Base-by-base conservation (phyloP, 305 asterid genomes). In the Fraxinus greggii region DNA sequence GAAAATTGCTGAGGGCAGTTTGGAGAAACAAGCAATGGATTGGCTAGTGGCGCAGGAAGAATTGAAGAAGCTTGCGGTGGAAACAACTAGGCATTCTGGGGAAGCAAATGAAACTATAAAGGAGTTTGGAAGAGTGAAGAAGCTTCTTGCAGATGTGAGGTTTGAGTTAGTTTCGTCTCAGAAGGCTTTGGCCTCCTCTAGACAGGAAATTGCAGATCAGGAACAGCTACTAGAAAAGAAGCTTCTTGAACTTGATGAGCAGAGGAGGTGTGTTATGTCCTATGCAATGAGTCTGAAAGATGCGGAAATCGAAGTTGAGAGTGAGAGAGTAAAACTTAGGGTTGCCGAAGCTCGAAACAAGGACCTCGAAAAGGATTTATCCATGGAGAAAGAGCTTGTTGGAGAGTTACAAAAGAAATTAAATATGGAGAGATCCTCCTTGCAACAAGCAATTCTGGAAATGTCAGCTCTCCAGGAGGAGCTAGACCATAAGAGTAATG, bases 21-120 rank as follows among this genome's bases (percentile, higher is more conserved):
- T 95, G 90, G 90, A 91, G 91, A 90, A 94, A 89, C 92, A 87
- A 84, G 90, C 99, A 23, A 83, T 78, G 89, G 93, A 94, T 77
- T 95, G 98, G 98, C 87, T 94, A 77, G 83, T 92, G 79, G 88
- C 89, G 13, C 97, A 88, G 77, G 89, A 89, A 78, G 97, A 95
- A 77, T 15, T 95, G 86, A 93, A 89, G 85, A 91, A 74, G 81
- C 90, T 94, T 32, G 91, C 88, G 4, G 90, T 87, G 80, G 93
- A 86, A 79, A 82, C 92, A 33, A 84, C 90, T 33, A 91, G 88
- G 84, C 92, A 84, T 73, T 79, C 73, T 17, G 86, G 79, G 36
- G 91, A 91, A 89, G 93, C 89, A 78, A 91, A 87, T 85, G 83
- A 85, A 54, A 80, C 97, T 61, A 32, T 72, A 61, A 89, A 91